These are phyloP conservation scores for Bombardia bombarda DNA, from an alignment of 495 filamentous ascomycete species.

Conservation along the genomic window DNA sequence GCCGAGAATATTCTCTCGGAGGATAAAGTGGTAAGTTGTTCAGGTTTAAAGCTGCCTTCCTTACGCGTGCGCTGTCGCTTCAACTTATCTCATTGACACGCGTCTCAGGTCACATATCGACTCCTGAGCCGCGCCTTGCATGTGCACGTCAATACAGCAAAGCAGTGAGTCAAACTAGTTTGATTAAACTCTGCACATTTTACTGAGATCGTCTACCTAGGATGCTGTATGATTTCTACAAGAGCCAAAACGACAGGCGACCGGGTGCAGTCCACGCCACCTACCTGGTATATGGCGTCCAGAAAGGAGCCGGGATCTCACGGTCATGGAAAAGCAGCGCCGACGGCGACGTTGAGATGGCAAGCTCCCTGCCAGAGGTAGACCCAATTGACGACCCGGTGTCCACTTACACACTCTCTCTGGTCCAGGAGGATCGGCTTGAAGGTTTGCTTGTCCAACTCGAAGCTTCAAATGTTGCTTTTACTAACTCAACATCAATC, in stretches of 20 bases:
- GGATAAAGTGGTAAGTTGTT: constrained; percentile 54
- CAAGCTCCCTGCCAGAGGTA: constrained; percentile 57
- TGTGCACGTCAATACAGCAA: constrained; percentile 61
- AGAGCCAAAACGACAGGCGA: constrained; percentile 66
- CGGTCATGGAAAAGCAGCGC: constrained; percentile 30
- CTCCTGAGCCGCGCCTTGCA: constrained; percentile 69
- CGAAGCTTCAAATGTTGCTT: not conserved
- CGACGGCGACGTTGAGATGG: constrained; percentile 69
- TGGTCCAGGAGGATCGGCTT: constrained; percentile 74
- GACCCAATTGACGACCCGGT: constrained; percentile 33
- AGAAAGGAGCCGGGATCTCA: constrained; percentile 13
- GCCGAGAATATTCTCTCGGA: constrained; percentile 71
- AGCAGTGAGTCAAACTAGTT: constrained; percentile 16
- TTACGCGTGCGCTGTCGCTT: not conserved
- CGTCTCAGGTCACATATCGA: constrained; percentile 71
- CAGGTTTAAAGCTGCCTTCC: not conserved
- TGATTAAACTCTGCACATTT: not conserved
- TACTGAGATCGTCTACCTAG: constrained; percentile 31
- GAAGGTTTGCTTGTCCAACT: constrained; percentile 41
- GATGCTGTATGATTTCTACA: constrained; percentile 87
- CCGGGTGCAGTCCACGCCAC: constrained; percentile 74
- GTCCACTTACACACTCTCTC: constrained; percentile 50
- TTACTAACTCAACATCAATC: constrained; percentile 37
- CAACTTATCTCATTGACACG: not conserved
- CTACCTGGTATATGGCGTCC: constrained; percentile 70